Conservation (phyloP, 139 green algal species). For the Desmodesmus armatus region DNA sequence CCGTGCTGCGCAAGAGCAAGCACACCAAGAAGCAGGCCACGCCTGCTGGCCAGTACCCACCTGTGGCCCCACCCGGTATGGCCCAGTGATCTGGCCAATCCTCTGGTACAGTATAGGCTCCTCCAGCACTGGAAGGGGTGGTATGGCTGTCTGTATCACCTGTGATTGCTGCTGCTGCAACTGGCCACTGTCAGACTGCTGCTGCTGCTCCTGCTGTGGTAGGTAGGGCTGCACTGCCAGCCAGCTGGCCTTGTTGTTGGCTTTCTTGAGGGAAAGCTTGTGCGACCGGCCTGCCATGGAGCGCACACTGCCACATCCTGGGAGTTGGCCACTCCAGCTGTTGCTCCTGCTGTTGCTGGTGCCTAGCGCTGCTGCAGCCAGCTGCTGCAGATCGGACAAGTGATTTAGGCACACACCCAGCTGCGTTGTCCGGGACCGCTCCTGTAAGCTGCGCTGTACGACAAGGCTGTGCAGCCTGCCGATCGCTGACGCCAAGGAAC, state of each 20-base stretch:
- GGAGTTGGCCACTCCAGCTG: too few relatives aligned
- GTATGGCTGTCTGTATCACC: neutral
- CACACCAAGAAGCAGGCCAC: neutral
- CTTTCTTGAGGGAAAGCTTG: neutral
- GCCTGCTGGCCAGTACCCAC: neutral
- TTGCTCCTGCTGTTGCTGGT: too few relatives aligned
- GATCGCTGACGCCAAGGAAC: too few relatives aligned
- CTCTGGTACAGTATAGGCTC: neutral
- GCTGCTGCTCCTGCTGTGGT: neutral
- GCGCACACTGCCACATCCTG: too few relatives aligned
- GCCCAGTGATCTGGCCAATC: too few relatives aligned
- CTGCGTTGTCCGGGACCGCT: too few relatives aligned
- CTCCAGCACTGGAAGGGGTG: neutral
- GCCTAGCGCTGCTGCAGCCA: too few relatives aligned
- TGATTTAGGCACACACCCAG: too few relatives aligned
- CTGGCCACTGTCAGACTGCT: neutral
- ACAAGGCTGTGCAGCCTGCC: too few relatives aligned
- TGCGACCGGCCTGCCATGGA: too few relatives aligned
- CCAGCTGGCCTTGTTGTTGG: neutral
- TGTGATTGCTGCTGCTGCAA: neutral
- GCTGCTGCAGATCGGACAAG: too few relatives aligned
- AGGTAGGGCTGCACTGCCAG: neutral
- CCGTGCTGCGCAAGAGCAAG: neutral
- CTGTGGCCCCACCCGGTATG: neutral
- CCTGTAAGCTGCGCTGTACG: too few relatives aligned